Base-by-base conservation (phyloP, 2,329 filamentous ascomycete genomes). In the Hypoxylon sp. region DNA sequence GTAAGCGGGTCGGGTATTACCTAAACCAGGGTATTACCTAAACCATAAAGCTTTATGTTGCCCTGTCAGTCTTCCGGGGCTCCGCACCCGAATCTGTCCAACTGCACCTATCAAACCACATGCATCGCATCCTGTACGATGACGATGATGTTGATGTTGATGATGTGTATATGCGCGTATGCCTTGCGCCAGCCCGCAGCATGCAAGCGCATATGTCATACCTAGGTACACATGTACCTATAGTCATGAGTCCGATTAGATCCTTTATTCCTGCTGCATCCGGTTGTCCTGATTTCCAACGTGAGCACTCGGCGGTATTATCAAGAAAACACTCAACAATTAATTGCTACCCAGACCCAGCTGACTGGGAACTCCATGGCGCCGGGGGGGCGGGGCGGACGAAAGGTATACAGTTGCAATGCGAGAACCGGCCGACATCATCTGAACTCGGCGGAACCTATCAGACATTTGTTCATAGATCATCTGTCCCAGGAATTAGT, bases 11-110 rank as follows among this genome's bases (percentile, higher is more conserved):
- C 61, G 61, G 64, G 68, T 63, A 65, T 70, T 70, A 70, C 61
- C 61, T 70, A 67, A 69, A 54, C 53, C 50, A 63, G 61, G 64
- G 68, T 63, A 65, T 70, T 70, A 70, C 61, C 61, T 70, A 67
- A 69, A 54, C 53, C 50, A 63, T 68, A 60, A 56, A 51, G 25
- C 64, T 68, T 56, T 27, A 27, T 27, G 25, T 27, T 27, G 25
- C 25, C 33, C 48, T 60, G 35, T 20, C 20, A 20, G 17, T 48
- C 33, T 60, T 70, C 61, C 58, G 58, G 51, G 58, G 51, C 63
- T 67, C 64, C 54, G 27, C 54, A 49, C 44, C 55, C 46, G 44
- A 59, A 50, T 54, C 17, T 46, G 58, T 64, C 54, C 57, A 59
- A 55, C 53, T 64, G 55, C 46, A 64, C 48, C 50, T 42, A 20